Conservation (phyloP, 164 flowering plant species). For the Aristolochia californica region DNA sequence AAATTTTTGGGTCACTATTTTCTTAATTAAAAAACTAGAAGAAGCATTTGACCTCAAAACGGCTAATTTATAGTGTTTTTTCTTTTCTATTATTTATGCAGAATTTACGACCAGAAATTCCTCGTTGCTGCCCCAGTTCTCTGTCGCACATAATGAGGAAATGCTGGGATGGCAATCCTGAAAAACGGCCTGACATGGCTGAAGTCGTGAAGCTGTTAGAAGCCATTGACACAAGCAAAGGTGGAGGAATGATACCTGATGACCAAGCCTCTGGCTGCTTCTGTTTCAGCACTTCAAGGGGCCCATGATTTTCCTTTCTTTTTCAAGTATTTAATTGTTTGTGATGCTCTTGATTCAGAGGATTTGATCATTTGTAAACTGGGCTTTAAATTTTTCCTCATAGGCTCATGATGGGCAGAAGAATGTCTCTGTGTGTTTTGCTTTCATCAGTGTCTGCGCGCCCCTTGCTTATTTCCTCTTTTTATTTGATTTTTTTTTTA, state of each 20-base stretch:
- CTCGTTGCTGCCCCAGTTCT: constrained; percentile 81
- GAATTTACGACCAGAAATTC: constrained; percentile 63
- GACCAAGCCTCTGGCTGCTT: constrained; percentile 51
- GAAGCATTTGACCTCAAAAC: too few species aligned
- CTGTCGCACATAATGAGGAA: constrained; percentile 57
- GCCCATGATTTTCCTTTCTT: constrained; percentile 33
- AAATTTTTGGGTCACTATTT: too few species aligned
- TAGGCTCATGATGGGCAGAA: too few species aligned
- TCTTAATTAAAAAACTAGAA: too few species aligned
- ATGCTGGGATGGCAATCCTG: constrained; percentile 80
- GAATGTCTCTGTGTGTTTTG: too few species aligned
- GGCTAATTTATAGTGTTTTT: background rate
- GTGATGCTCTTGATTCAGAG: background rate
- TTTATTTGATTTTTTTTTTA: too few species aligned
- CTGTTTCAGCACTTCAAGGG: constrained; percentile 45
- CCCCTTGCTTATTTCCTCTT: too few species aligned
- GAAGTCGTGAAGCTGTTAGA: constrained; percentile 79
- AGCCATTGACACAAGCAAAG: constrained; percentile 77
- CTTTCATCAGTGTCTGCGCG: too few species aligned
- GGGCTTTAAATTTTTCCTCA: too few species aligned
- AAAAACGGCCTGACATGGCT: constrained; percentile 75
- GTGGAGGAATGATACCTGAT: constrained; percentile 94
- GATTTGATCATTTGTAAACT: background rate
- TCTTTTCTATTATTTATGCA: constrained; percentile 1
- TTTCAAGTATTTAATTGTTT: background rate